phyloP scores from a whole-genome alignment of 1,139 yeast genomes.

The Debaryomycetaceae sp. region DNA sequence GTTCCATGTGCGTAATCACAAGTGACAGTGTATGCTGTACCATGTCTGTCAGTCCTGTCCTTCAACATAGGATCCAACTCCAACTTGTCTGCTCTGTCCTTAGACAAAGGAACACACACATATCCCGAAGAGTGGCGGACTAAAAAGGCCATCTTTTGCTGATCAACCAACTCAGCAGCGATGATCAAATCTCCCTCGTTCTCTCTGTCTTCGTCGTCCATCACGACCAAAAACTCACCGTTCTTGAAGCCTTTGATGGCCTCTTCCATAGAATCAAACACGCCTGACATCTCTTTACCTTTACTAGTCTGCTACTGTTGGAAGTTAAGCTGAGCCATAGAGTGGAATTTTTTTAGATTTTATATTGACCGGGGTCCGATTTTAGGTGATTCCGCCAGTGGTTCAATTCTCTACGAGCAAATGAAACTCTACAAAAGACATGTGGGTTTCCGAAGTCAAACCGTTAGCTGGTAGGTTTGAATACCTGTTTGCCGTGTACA shows the following conservation, averaged over 20 bases:
- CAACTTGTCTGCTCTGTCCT: conserved; percentile 72
- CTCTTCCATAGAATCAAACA: conserved; percentile 60
- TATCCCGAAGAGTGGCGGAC: conserved; percentile 89
- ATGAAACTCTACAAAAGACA: background rate
- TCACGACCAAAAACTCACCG: conserved; percentile 88
- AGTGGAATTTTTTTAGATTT: background rate
- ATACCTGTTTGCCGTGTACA: background rate
- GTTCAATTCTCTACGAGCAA: background rate
- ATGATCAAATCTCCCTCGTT: conserved; percentile 96
- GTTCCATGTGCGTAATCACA: conserved; percentile 83
- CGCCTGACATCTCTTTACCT: conserved; percentile 2
- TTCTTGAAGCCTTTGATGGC: conserved; percentile 78
- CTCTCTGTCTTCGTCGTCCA: conserved; percentile 95
- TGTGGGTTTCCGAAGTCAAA: background rate
- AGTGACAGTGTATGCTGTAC: conserved; percentile 94
- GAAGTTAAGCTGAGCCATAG: background rate
- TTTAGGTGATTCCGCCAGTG: background rate
- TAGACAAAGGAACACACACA: conserved; percentile 86
- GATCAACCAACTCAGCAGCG: conserved; percentile 79
- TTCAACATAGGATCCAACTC: conserved; percentile 78
- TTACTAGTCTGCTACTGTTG: background rate
- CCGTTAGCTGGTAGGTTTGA: background rate
- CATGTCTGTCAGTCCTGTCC: conserved; percentile 75
- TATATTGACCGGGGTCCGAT: background rate
- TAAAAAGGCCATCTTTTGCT: conserved; percentile 90